A percentile compares a stretch with the other conserved stretches of the same genome.
Conservation (phyloP, 2,329 filamentous ascomycete genomes). For the Beauveria brongniartii region DNA sequence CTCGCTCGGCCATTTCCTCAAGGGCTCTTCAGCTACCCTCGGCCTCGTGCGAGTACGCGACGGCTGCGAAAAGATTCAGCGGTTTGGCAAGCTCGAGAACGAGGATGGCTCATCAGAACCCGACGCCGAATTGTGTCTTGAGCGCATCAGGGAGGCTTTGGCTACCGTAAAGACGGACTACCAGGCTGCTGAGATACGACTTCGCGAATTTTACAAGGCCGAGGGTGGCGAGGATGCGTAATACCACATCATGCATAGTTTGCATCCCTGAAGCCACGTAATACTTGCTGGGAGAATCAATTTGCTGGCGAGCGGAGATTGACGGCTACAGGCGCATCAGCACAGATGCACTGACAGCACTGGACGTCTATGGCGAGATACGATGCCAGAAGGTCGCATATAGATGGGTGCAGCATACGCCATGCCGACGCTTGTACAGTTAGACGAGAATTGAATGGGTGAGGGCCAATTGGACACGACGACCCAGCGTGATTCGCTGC, state of each 20-base stretch:
- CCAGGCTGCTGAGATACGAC: constrained; percentile 58
- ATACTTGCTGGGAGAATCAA: not conserved
- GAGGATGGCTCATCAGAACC: constrained; percentile 61
- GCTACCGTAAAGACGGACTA: constrained; percentile 69
- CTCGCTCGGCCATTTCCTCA: constrained; percentile 86
- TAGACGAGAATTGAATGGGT: not conserved
- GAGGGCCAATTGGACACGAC: not conserved
- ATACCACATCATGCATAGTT: not conserved
- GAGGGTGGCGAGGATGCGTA: not conserved
- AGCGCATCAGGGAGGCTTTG: constrained; percentile 63
- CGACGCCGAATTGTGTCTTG: constrained; percentile 60
- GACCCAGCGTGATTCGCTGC: constrained; percentile 9
- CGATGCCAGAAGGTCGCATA: not conserved
- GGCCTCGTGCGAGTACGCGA: constrained; percentile 87
- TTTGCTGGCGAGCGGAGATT: not conserved
- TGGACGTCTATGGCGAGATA: not conserved
- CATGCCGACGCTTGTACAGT: not conserved
- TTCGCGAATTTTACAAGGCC: constrained; percentile 56
- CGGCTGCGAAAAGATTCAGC: constrained; percentile 92
- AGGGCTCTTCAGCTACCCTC: constrained; percentile 91
- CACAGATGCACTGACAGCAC: not conserved
- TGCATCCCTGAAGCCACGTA: not conserved
- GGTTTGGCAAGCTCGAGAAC: constrained; percentile 77
- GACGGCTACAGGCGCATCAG: not conserved
- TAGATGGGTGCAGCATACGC: not conserved